These are phyloP conservation scores for Daphne laureola DNA, from an alignment of 441 rosid species.

Conservation along the genomic window DNA sequence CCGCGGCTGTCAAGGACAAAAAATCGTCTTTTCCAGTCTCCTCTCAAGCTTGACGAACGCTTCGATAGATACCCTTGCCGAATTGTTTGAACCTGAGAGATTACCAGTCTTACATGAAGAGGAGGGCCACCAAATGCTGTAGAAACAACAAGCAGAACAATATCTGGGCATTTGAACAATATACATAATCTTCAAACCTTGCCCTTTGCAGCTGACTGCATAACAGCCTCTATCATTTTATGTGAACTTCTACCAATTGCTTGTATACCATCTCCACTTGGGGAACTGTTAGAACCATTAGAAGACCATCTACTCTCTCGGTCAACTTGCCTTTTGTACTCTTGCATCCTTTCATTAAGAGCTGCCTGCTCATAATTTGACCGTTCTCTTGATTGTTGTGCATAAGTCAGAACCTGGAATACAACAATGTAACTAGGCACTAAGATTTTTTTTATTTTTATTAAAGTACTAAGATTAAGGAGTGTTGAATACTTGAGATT, in stretches of 20 bases:
- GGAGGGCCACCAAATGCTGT: conserved; percentile 3
- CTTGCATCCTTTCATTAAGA: conserved; percentile 93
- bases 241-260: conserved; percentile 99
- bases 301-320: conserved; percentile 87
- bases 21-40: conserved; percentile 98
- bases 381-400: conserved; percentile 95
- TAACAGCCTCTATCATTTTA: conserved; percentile 98
- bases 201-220: conserved; percentile 99
- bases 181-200: conserved; percentile 46
- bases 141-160: conserved; percentile 6
- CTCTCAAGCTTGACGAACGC: conserved; percentile 91
- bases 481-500: too few species aligned
- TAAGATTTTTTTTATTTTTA: too few species aligned
- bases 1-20: conserved; percentile 99
- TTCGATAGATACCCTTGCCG: conserved; percentile 98
- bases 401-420: conserved; percentile 86
- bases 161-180: neutral
- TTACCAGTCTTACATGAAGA: conserved; percentile 13
- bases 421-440: conserved; percentile 8
- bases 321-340: conserved; percentile 93
- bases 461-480: too few species aligned
- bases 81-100: conserved; percentile 87
- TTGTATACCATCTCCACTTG: conserved; percentile 96
- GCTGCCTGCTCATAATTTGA: conserved; percentile 97
- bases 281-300: conserved; percentile 90